These are phyloP conservation scores for Yamadazyma membranifaciens DNA, from an alignment of 1,139 yeast genomes.

Conservation along the genomic window DNA sequence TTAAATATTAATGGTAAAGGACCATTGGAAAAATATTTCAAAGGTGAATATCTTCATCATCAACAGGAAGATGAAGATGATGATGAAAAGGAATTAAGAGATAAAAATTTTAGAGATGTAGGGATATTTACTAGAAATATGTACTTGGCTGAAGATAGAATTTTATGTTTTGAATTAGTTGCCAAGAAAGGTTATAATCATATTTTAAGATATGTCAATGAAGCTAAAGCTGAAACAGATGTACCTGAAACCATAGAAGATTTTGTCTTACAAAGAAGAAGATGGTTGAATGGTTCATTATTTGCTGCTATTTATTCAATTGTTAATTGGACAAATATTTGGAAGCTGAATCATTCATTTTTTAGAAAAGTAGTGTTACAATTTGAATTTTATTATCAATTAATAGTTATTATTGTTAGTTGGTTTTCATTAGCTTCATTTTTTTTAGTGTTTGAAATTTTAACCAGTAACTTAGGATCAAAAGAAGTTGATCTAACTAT, in stretches of 20 bases:
- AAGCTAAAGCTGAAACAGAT: conserved; percentile 80
- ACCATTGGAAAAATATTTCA: conserved; percentile 75
- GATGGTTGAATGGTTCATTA: conserved; percentile 85
- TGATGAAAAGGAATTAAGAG: conserved; percentile 43
- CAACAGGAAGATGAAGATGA: conserved; percentile 38
- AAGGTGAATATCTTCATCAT: conserved; percentile 70
- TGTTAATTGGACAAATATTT: conserved; percentile 67
- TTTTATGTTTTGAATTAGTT: conserved; percentile 76
- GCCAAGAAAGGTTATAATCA: conserved; percentile 65
- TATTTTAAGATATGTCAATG: conserved; percentile 68
- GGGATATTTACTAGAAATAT: conserved; percentile 80
- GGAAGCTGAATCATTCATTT: conserved; percentile 67
- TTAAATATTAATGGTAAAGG: conserved; percentile 65
- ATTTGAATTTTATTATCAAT: conserved; percentile 69
- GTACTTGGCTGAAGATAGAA: conserved; percentile 86
- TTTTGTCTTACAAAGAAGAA: conserved; percentile 71
- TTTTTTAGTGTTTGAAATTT: conserved; percentile 68
- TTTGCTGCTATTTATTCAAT: conserved; percentile 79
- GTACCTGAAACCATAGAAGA: conserved; percentile 76
- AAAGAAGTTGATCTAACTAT: conserved; percentile 43
- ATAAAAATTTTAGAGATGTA: conserved; percentile 42
- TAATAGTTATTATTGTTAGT: conserved; percentile 62
- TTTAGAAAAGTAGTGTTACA: conserved; percentile 62
- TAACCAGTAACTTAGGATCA: conserved; percentile 56
- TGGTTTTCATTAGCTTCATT: conserved; percentile 82